Base-by-base conservation (phyloP, 768 basidiomycete genomes). In the Kwoniella newhampshirensis region DNA sequence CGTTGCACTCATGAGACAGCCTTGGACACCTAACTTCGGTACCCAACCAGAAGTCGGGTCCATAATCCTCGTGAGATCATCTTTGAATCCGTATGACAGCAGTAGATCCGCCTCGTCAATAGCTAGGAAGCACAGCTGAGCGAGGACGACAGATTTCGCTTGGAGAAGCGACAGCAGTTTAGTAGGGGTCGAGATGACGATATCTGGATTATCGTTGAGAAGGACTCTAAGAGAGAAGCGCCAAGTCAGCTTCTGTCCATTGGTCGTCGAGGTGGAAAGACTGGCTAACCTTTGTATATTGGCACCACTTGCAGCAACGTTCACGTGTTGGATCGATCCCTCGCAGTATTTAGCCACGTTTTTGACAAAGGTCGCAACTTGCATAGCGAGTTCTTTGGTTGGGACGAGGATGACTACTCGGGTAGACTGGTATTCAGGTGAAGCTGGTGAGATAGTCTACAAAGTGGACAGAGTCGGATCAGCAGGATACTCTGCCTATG, bases 101-200 rank as follows among this genome's bases (percentile, higher is more conserved):
- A 99, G 88, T 35, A 98, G 83, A 73, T 98, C 96, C 21, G 96
- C 96, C 78, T 99, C 96, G 73, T 99, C 96, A 55, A 99, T 93
- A 26, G 94, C 88, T 17, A 99, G 83, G 4, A 88, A 87, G 43
- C 91, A 88, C 27, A 98, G 78, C 0, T 82, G 80, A 12, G 81
- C 68, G 0, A 92, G 77, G 2, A 80, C 81, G 7, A 98, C 79
- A 0, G 84, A 79, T 77, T 88, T 88, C 13, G 86, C 81, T 64
- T 87, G 86, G 3, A 90, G 79, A 17, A 88, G 79, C 3, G 81
- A 78, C 3, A 91, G 75, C 9, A 82, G 82, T 51, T 86, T 83
- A 9, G 88, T 84, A 20, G 89, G 89, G 0, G 89, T 92, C 1
- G 86, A 84, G 46, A 91, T 81, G 26, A 91, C 81, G 36, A 92